phyloP scores from a whole-genome alignment of 2,329 filamentous ascomycete genomes.

The Ceratocystis colombiana region DNA sequence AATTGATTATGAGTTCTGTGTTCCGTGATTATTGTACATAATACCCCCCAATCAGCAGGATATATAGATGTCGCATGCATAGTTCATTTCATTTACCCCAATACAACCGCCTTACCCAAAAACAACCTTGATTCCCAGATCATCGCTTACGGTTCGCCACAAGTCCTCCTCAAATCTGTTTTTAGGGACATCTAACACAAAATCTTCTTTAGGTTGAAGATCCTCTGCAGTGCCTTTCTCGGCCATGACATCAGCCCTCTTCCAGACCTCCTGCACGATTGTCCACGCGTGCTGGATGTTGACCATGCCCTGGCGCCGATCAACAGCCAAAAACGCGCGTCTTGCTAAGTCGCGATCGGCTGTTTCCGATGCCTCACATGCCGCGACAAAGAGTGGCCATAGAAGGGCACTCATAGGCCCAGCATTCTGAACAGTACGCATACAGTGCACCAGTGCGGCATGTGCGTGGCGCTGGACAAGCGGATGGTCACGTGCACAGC shows the following conservation, averaged over 20 bases:
- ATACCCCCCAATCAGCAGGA: not conserved
- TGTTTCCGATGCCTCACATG: conserved; percentile 46
- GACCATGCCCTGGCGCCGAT: conserved; percentile 52
- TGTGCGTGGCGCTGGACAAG: conserved; percentile 47
- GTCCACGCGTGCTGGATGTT: conserved; percentile 54
- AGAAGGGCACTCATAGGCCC: conserved; percentile 55
- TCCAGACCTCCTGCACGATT: conserved; percentile 53
- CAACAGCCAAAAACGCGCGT: conserved; percentile 44
- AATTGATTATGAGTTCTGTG: not conserved
- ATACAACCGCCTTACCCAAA: conserved; percentile 39
- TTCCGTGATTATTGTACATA: conserved; percentile 12
- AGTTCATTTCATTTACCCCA: too few species aligned
- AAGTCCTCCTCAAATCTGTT: conserved; percentile 34
- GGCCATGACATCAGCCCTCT: conserved; percentile 38
- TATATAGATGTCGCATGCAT: conserved; percentile 6
- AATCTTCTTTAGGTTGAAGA: not conserved
- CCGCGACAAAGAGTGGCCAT: conserved; percentile 57
- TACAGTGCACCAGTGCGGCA: conserved; percentile 44
- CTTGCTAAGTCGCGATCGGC: conserved; percentile 44
- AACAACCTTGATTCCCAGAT: conserved; percentile 50
- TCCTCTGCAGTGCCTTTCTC: conserved; percentile 14
- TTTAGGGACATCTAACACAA: conserved; percentile 9
- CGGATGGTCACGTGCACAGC: conserved; percentile 38
- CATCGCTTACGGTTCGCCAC: conserved; percentile 48
- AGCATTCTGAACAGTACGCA: conserved; percentile 43